Base-by-base conservation (phyloP, 331 rosid species). In the Ulmus americana region DNA sequence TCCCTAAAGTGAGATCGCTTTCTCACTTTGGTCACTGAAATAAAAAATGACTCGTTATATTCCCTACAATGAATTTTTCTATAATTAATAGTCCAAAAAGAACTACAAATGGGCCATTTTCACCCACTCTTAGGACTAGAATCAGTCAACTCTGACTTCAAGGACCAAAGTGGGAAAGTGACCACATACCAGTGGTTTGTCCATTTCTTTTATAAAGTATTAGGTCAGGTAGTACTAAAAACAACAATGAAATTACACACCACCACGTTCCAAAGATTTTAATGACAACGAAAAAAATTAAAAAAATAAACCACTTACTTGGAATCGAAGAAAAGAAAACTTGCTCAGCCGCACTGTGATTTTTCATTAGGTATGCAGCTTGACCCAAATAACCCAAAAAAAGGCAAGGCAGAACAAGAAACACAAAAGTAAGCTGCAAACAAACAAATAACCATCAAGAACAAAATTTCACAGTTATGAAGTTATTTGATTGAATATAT, bases 331-430 rank as follows among this genome's bases (percentile, higher is more conserved):
- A 64, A 76, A 82, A 94, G 74, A 94, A 94, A 54, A 82, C 85
- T 70, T 81, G 83, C 4, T 85, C 86, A 44, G 84, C 84, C 47
- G 57, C 87, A 28, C 48, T 50, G 47, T 76, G 91, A 73, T 94
- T 83, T 50, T 86, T 80, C 86, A 94, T 79, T 38, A 94, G 90
- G 84, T 94, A 94, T 44, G 99, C 99, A 67, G 99, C 99, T 90
- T 94, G 99, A 79, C 99, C 99, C 97, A 94, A 82, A 81, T 94
- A 94, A 54, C 95, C 99, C 99, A 90, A 70, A 54, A 87, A 54
- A 69, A 94, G 87, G 87, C 99, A 94, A 18, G 99, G 99, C 70
- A 94, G 80, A 75, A 94, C 97, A 61, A 94, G 96, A 77, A 84
- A 82, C 59, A 79, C 84, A 82, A 94, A 94, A 10, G 97, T 85